phyloP scores from a whole-genome alignment of 257 asterid genomes.

The Nicotiana undulata region DNA sequence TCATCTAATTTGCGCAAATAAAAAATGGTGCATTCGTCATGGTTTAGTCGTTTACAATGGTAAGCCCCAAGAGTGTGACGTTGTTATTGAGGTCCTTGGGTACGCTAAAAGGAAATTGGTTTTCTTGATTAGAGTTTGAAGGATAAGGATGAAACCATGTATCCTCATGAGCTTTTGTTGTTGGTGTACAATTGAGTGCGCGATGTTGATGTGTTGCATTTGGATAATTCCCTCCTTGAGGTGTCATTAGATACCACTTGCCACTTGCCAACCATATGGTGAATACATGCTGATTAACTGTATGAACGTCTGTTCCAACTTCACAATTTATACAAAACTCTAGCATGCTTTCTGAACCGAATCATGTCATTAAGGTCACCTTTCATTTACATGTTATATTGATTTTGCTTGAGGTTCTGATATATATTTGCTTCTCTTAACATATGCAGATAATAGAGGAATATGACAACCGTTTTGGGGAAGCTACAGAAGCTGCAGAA shows the following conservation, averaged over 20 bases:
- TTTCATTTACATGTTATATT: background rate
- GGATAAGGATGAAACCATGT: background rate
- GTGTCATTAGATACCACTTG: too few relatives aligned
- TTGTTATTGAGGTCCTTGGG: background rate
- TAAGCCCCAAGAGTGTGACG: background rate
- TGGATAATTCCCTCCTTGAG: background rate
- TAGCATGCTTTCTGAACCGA: background rate
- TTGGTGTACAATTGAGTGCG: background rate
- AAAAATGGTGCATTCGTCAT: background rate
- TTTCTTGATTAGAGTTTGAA: background rate
- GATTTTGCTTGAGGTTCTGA: background rate
- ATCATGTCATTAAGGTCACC: background rate
- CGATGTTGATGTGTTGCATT: background rate
- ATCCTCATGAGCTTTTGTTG: background rate
- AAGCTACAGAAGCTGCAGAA: conserved; percentile 27
- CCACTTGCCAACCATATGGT: background rate
- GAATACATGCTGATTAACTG: background rate
- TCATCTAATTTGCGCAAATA: background rate
- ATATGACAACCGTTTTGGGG: conserved; percentile 39
- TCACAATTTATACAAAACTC: background rate
- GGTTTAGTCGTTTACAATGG: background rate
- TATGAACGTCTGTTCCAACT: background rate
- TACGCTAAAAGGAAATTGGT: background rate
- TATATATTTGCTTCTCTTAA: background rate
- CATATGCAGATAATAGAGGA: conserved; percentile 50